These are phyloP conservation scores for Lunasporangiospora selenospora DNA, from an alignment of 192 early-diverging fungal species.

Conservation along the genomic window DNA sequence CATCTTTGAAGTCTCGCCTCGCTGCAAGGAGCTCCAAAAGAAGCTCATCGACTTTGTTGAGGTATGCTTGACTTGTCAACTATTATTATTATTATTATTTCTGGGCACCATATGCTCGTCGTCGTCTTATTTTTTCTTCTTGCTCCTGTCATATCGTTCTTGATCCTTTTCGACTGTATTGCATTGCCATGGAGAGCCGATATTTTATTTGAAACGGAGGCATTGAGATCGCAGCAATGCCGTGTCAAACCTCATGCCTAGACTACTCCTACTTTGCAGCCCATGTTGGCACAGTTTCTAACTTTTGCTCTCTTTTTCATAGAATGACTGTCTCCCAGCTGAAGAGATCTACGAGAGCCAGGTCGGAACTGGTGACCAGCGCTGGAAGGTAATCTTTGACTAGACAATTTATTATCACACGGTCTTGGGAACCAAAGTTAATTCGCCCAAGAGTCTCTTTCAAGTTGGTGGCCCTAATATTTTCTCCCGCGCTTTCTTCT, in stretches of 20 bases:
- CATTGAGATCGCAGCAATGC: no score
- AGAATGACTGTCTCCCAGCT: slow-evolving; percentile 96
- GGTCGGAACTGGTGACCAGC: slow-evolving; percentile 74
- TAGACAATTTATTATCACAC: background rate
- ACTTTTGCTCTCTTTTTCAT: background rate
- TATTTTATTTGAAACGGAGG: no score
- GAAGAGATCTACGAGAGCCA: slow-evolving; percentile 78
- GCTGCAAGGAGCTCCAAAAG: slow-evolving; percentile 60
- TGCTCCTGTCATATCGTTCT: no score
- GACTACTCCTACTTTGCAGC: background rate
- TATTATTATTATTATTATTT: background rate
- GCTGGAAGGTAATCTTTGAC: slow-evolving; percentile 76
- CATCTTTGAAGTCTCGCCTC: slow-evolving; percentile 59
- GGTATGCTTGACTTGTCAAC: slow-evolving; percentile 41
- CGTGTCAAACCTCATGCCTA: no score
- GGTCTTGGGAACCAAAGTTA: background rate
- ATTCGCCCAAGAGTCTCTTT: background rate
- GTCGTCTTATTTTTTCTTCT: no score
- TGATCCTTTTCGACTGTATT: no score
- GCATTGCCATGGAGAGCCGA: no score
- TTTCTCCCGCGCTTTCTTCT: background rate
- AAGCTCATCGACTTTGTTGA: slow-evolving; percentile 67
- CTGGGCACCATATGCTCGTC: background rate
- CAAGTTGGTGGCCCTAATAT: slow-evolving; percentile 13
- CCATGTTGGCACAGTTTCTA: background rate